Base-by-base conservation (phyloP, 352 stramenopile genomes). In the Phytophthora brassicae region DNA sequence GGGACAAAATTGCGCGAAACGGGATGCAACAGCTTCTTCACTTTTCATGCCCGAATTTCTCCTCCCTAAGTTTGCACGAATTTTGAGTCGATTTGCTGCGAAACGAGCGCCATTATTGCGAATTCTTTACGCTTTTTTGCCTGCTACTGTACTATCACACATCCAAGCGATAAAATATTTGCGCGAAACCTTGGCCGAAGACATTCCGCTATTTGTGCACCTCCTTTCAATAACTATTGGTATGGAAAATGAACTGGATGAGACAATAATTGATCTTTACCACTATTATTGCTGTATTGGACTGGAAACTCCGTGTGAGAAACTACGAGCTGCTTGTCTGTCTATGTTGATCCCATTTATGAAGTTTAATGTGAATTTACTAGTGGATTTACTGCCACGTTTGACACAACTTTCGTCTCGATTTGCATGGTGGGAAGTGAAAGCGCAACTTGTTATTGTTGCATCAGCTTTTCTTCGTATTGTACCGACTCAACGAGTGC, bases 201-300 rank as follows among this genome's bases (percentile, higher is more conserved):
- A 92, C 23, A 85, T 92, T n/a, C 68, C 73, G 19, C 55, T 90
- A 2, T 95, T 96, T 45, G 76, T 95, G 7, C 83, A 93, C 59
- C 70, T 74, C 47, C 68, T 96, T 0, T 70, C 79, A 3, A 78
- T 94, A 14, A 54, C 92, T 39, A 59, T 95, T 33, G 77, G 70
- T 44, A 82, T 95, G 69, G 86, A 96, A 56, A 72, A 14, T 5
- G 70, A 85, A 16, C 60, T 94, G 16, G 79, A 92, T 60, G 79
- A 86, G 14, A 84, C 79, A 16, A 64, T 96, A 11, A 68, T 88
- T 22, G 88, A 96, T 39, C 57, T 95, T 42, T 96, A 96, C 36
- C 67, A 91, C 46, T 96, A 96, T 65, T 96, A 96, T 62, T 90
- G 74, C 63, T 89, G 83, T 67, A 95, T 95, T 35, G 88, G 86